Percentiles rank a stretch among this genome's conserved stretches.
These are phyloP conservation scores for Fomitopsis pinicola DNA, from an alignment of 1,284 basidiomycete species.

Conservation along the genomic window DNA sequence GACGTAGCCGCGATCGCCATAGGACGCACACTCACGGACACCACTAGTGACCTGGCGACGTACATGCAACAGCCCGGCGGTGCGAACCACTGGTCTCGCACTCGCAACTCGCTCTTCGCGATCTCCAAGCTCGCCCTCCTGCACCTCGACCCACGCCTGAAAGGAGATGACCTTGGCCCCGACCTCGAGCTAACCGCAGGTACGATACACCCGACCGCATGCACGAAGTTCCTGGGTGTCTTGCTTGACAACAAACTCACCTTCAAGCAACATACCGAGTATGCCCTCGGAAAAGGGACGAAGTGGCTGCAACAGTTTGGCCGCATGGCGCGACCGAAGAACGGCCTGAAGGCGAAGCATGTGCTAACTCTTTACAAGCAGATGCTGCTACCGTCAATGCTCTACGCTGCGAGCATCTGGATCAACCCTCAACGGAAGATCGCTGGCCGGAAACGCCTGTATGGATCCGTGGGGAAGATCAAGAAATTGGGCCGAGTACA, in stretches of 20 bases:
- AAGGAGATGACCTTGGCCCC: conserved; percentile 5
- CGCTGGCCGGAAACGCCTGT: conserved; percentile 5
- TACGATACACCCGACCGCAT: conserved; percentile 7
- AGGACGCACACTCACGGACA: conserved; percentile 10
- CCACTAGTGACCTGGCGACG: conserved; percentile 11
- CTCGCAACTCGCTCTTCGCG: conserved; percentile 22
- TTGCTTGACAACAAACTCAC: conserved; percentile 30
- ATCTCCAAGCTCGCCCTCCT: conserved; percentile 22
- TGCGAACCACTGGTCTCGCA: conserved; percentile 22
- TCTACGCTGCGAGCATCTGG: conserved; percentile 34
- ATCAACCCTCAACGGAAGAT: conserved; percentile 18
- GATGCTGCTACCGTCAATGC: conserved; percentile 30
- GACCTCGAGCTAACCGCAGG: conserved; percentile 3
- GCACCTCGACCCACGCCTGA: conserved; percentile 5
- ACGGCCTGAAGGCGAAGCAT: conserved; percentile 15
- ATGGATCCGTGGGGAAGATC: conserved; percentile 8
- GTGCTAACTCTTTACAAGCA: conserved; percentile 24
- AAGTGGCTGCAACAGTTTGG: conserved; percentile 16
- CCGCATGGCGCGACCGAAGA: conserved; percentile 18
- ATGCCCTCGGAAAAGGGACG: conserved; percentile 28
- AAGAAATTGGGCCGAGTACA: conserved; percentile 12
- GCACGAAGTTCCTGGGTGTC: conserved; percentile 34
- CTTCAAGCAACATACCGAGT: conserved; percentile 27
- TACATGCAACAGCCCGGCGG: conserved; percentile 20
- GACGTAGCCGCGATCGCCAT: conserved; percentile 18